A percentile compares a stretch with the other conserved stretches of the same genome.
Evolutionary conservation across 2,329 filamentous ascomycete genomes (phyloP).

Genomic region (Fusarium burgessii): DNA sequence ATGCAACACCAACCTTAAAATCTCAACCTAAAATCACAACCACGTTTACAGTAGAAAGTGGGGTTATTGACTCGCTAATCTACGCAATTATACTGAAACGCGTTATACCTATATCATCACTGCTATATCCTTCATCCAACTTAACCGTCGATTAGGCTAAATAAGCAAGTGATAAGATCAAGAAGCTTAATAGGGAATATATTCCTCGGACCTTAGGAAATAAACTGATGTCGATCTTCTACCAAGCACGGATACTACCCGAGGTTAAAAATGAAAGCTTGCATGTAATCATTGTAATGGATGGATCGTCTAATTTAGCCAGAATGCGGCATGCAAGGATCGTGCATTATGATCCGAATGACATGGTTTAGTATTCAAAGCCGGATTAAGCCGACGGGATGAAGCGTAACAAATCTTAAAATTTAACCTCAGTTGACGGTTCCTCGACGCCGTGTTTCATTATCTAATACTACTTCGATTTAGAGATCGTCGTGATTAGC

Average conservation of each 20-base stretch:
- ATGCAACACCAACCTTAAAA: rapidly evolving
- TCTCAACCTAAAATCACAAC: rapidly evolving
- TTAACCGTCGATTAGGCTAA: background rate
- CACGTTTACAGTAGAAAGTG: background rate
- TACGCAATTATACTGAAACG: background rate
- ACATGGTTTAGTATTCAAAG: background rate
- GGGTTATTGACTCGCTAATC: background rate
- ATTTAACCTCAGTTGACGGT: background rate
- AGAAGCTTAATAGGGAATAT: background rate
- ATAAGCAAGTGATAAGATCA: background rate
- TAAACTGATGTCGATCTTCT: background rate
- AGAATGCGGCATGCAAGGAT: background rate
- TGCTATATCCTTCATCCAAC: background rate
- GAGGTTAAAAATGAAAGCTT: background rate
- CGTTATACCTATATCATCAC: background rate
- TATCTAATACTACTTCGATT: background rate
- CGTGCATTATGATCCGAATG: background rate
- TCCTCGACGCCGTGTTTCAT: background rate
- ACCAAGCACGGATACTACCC: background rate
- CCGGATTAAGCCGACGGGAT: background rate
- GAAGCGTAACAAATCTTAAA: background rate
- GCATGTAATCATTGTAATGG: too few relatives aligned
- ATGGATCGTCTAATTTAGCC: background rate
- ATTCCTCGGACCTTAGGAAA: background rate
- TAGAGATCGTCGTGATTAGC: background rate